phyloP scores from a whole-genome alignment of 495 filamentous ascomycete genomes.

The Penicillium cosmopolitanum region DNA sequence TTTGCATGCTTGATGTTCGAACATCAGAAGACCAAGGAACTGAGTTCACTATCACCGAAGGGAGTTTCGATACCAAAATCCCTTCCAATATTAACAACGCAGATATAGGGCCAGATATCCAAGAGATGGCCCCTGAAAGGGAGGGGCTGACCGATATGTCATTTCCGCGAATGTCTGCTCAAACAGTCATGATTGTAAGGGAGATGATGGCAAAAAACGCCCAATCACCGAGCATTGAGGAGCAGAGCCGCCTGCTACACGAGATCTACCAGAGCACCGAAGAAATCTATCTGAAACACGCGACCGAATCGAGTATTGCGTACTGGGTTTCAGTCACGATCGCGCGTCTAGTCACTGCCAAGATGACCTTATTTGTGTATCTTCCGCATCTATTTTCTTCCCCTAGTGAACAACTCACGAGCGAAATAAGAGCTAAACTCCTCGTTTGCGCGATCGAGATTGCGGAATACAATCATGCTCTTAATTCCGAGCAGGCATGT shows the following conservation, averaged over 20 bases:
- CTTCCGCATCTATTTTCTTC: conserved; percentile 47
- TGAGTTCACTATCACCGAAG: conserved; percentile 58
- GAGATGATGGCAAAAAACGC: conserved; percentile 53
- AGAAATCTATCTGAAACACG: conserved; percentile 45
- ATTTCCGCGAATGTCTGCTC: conserved; percentile 56
- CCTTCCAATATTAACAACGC: conserved; percentile 77
- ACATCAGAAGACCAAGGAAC: conserved; percentile 79
- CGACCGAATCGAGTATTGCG: conserved; percentile 40
- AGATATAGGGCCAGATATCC: conserved; percentile 68
- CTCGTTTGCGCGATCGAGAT: conserved; percentile 53
- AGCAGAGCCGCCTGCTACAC: conserved; percentile 48
- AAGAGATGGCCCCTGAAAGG: conserved; percentile 56
- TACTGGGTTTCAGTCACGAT: conserved; percentile 50
- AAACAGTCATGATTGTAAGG: conserved; percentile 51
- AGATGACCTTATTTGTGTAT: conserved; percentile 51
- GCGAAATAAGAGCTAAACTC: conserved; percentile 42
- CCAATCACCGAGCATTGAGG: conserved; percentile 35
- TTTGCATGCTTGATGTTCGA: conserved; percentile 75
- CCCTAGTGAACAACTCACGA: conserved; percentile 34
- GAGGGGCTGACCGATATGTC: conserved; percentile 75
- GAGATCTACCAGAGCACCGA: conserved; percentile 47
- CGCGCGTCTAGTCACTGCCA: conserved; percentile 41
- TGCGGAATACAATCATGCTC: conserved; percentile 57
- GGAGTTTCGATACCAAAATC: conserved; percentile 69
- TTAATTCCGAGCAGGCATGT: conserved; percentile 50